phyloP scores from a whole-genome alignment of 2,329 filamentous ascomycete species.

The Penicillium sp. region DNA sequence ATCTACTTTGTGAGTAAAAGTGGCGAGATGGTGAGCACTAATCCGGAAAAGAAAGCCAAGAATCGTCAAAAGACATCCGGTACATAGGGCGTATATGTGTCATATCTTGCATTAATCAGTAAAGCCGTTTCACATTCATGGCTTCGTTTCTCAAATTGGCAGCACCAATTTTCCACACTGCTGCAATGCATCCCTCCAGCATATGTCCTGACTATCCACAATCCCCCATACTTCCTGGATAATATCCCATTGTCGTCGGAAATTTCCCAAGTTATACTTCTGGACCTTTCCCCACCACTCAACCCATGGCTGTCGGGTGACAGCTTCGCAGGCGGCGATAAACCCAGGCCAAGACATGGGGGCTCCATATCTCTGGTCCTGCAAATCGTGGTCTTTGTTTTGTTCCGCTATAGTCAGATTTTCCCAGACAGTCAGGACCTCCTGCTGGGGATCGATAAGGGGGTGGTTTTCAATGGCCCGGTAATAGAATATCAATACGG shows the following conservation, averaged over 20 bases:
- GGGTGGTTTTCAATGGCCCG: slow-evolving; percentile 12
- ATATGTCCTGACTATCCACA: slow-evolving; percentile 13
- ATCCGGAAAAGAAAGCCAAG: too few species aligned
- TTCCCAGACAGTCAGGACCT: slow-evolving; percentile 9
- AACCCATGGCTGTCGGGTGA: slow-evolving; percentile 14
- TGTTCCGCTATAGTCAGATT: slow-evolving; percentile 17
- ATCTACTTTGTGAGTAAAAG: too few species aligned
- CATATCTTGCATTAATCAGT: too few species aligned
- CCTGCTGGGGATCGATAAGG: background rate
- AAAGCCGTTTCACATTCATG: background rate
- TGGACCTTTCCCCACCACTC: slow-evolving; percentile 20
- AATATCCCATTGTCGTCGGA: slow-evolving; percentile 18
- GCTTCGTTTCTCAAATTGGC: slow-evolving; percentile 11
- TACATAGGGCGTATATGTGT: too few species aligned
- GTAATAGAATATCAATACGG: slow-evolving; percentile 16
- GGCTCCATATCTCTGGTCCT: slow-evolving; percentile 14
- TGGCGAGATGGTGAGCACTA: too few species aligned
- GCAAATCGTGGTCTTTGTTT: slow-evolving; percentile 12
- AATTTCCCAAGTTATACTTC: slow-evolving; percentile 21
- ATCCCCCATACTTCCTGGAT: slow-evolving; percentile 21
- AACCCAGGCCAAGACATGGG: slow-evolving; percentile 26
- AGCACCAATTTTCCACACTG: slow-evolving; percentile 15
- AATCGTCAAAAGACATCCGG: too few species aligned
- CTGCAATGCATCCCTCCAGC: slow-evolving; percentile 18
- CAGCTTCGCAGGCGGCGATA: slow-evolving; percentile 22